A percentile compares a stretch with the other conserved stretches of the same genome.
phyloP scores from a whole-genome alignment of 169 alveolate species.

The Plasmodium inui region DNA sequence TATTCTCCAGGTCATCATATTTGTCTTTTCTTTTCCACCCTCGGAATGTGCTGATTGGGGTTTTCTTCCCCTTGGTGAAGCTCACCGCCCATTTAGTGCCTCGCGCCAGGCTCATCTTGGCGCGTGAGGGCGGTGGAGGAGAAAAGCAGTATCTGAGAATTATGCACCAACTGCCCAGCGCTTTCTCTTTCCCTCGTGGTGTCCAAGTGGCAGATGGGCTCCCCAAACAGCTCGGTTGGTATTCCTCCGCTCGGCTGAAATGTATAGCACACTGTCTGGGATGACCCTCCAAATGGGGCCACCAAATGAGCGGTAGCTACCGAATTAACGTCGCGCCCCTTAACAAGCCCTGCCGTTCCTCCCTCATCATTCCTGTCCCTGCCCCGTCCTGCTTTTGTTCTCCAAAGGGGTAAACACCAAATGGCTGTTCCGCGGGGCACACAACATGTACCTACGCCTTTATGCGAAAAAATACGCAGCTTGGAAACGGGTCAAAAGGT shows the following conservation, averaged over 20 bases:
- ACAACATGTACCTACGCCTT: not conserved
- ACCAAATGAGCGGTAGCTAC: not conserved
- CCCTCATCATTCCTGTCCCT: not conserved
- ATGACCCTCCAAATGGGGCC: not conserved
- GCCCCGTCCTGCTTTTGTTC: not conserved
- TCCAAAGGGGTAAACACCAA: not conserved
- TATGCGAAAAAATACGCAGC: not conserved
- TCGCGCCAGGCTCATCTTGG: not conserved
- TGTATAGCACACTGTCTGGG: not conserved
- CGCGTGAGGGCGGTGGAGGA: not conserved
- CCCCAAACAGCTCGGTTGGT: not conserved
- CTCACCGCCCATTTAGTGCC: not conserved
- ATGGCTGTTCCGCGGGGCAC: not conserved
- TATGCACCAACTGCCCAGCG: not conserved
- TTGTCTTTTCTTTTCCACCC: constrained; percentile 39
- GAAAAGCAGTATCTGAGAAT: too few species aligned
- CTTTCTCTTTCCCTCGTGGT: not conserved
- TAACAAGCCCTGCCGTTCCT: not conserved
- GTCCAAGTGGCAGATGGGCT: not conserved
- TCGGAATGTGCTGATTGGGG: constrained; percentile 26
- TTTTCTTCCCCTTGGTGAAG: not conserved
- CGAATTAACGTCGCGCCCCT: not conserved
- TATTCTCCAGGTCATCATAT: constrained; percentile 63
- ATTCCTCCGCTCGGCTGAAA: not conserved
- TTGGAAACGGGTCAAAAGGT: not conserved